Percentiles rank a stretch among this genome's conserved stretches.
phyloP scores from a whole-genome alignment of 2,329 filamentous ascomycete species.

The Cladophialophora chaetospira region DNA sequence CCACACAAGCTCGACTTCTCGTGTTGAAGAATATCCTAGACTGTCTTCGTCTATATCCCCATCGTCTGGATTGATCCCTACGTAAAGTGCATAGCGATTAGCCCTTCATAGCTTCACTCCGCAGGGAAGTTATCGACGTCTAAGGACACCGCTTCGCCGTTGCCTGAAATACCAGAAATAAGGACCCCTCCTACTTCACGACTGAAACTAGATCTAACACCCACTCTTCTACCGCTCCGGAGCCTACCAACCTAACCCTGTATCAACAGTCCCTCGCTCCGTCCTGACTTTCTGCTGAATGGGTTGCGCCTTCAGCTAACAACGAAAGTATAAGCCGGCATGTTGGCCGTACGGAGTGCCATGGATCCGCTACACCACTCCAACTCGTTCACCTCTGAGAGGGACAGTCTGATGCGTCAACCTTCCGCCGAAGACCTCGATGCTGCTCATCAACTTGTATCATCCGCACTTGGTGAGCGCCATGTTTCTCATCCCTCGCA shows the following conservation, averaged over 20 bases:
- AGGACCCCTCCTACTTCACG: neutral
- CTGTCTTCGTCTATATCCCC: neutral
- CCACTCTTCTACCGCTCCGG: neutral
- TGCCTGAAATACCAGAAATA: slow-evolving; percentile 4
- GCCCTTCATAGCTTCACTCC: neutral
- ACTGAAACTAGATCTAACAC: neutral
- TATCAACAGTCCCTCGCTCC: neutral
- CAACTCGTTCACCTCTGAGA: slow-evolving; percentile 22
- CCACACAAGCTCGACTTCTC: slow-evolving; percentile 6
- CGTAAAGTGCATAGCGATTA: neutral
- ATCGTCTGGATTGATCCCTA: neutral
- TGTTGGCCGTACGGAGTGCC: slow-evolving; percentile 33
- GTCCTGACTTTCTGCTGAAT: slow-evolving; percentile 8
- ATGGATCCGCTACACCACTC: slow-evolving; percentile 33
- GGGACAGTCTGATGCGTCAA: slow-evolving; percentile 41
- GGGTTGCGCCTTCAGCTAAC: slow-evolving; percentile 16
- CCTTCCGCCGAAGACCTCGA: slow-evolving; percentile 51
- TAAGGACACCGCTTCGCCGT: neutral
- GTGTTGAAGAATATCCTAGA: slow-evolving; percentile 1
- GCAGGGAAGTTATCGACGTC: neutral
- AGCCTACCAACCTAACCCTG: neutral
- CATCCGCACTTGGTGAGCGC: slow-evolving; percentile 48
- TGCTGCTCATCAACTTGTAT: slow-evolving; percentile 51
- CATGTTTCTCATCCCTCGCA: slow-evolving; percentile 17
- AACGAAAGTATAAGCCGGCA: slow-evolving; percentile 20